phyloP scores from a whole-genome alignment of 495 filamentous ascomycete genomes.

The Aspergillus sparsus region DNA sequence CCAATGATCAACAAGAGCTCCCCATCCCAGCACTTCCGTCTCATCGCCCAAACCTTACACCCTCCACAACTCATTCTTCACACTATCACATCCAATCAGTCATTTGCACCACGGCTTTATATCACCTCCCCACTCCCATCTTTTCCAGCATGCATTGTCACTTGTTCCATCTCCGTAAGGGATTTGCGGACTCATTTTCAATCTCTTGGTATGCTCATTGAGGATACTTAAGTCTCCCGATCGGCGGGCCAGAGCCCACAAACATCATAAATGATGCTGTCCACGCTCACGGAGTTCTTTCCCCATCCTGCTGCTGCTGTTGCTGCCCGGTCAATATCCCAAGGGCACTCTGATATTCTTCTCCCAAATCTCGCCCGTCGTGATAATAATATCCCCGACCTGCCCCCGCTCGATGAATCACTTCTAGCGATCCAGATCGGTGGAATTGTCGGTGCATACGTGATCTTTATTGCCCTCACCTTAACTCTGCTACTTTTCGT shows the following conservation, averaged over 20 bases:
- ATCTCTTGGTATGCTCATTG: slow-evolving; percentile 22
- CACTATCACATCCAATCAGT: slow-evolving; percentile 36
- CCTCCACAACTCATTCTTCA: slow-evolving; percentile 27
- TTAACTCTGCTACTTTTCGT: slow-evolving; percentile 65
- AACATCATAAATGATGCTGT: slow-evolving; percentile 16
- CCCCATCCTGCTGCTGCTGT: slow-evolving; percentile 21
- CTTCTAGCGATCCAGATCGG: slow-evolving; percentile 74
- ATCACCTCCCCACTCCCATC: slow-evolving; percentile 27
- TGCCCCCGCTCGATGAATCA: slow-evolving; percentile 45
- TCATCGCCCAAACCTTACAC: slow-evolving; percentile 16
- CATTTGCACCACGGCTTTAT: slow-evolving; percentile 25
- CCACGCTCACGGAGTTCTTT: slow-evolving; percentile 13
- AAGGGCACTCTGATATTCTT: slow-evolving; percentile 7
- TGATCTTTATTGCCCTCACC: slow-evolving; percentile 68
- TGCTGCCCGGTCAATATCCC: slow-evolving; percentile 18
- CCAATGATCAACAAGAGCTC: slow-evolving; percentile 29
- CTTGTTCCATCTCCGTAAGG: slow-evolving; percentile 25
- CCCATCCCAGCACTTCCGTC: slow-evolving; percentile 1
- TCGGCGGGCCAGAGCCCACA: slow-evolving; percentile 10
- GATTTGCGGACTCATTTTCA: slow-evolving; percentile 29
- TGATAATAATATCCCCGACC: slow-evolving; percentile 9
- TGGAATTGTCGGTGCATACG: slow-evolving; percentile 77
- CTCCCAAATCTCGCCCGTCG: slow-evolving; percentile 15
- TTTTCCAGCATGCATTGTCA: slow-evolving; percentile 21
- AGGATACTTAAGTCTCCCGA: slow-evolving; percentile 26